phyloP scores from a whole-genome alignment of 768 basidiomycete genomes.

The Fomitopsis pulvina region DNA sequence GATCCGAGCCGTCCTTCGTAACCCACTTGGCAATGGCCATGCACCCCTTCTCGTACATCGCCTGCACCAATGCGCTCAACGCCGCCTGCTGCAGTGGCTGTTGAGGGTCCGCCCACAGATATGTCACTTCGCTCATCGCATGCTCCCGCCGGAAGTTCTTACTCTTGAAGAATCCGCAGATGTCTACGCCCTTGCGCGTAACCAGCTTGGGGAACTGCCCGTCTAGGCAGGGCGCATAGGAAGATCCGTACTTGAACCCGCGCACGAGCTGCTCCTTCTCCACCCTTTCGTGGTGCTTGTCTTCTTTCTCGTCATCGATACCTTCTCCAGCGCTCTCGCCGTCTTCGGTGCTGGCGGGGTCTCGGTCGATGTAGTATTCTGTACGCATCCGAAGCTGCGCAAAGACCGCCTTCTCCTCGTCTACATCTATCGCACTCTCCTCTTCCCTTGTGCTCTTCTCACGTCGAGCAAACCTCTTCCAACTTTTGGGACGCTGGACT shows the following conservation, averaged over 20 bases:
- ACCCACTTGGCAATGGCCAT: slow-evolving; percentile 86
- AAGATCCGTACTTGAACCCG: slow-evolving; percentile 88
- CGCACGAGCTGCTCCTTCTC: slow-evolving; percentile 74
- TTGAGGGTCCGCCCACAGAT: slow-evolving; percentile 71
- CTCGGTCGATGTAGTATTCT: slow-evolving; percentile 53
- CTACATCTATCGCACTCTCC: slow-evolving; percentile 22
- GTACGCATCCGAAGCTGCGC: slow-evolving; percentile 36
- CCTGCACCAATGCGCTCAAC: slow-evolving; percentile 81
- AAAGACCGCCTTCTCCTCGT: slow-evolving; percentile 37
- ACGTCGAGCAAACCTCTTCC: slow-evolving; percentile 68
- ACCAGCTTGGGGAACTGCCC: slow-evolving; percentile 70
- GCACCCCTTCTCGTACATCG: slow-evolving; percentile 58
- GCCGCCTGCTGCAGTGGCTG: slow-evolving; percentile 72
- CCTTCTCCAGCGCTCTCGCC: slow-evolving; percentile 14
- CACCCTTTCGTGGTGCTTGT: slow-evolving; percentile 36
- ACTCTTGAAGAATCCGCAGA: slow-evolving; percentile 73
- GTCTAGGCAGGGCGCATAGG: slow-evolving; percentile 81
- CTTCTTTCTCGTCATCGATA: slow-evolving; percentile 25
- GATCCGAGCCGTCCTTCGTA: slow-evolving; percentile 60
- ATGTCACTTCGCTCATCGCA: slow-evolving; percentile 79
- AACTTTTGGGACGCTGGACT: slow-evolving; percentile 56
- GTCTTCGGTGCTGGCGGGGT: slow-evolving; percentile 27
- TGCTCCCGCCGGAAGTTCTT: slow-evolving; percentile 75
- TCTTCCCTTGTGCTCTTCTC: slow-evolving; percentile 23
- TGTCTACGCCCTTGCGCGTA: slow-evolving; percentile 82